phyloP scores from a whole-genome alignment of 306 rosid species.

The Vicia sativa region DNA sequence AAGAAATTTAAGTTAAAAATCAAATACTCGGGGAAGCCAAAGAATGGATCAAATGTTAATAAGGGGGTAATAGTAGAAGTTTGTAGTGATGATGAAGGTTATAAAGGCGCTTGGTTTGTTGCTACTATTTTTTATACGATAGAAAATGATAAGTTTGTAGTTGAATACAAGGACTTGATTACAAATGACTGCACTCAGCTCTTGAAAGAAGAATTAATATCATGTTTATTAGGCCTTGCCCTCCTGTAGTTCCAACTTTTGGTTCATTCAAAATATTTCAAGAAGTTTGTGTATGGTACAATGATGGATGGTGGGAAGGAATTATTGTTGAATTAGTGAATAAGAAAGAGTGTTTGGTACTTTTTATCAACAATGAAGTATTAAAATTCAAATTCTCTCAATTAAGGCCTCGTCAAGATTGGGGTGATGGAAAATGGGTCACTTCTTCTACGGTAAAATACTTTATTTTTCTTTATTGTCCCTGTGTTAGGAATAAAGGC shows the following conservation, averaged over 20 bases:
- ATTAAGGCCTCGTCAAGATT: constrained; percentile 56
- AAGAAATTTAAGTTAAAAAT: too few relatives aligned
- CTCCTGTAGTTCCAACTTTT: constrained; percentile 38
- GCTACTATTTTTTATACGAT: constrained; percentile 32
- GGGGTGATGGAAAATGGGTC: constrained; percentile 53
- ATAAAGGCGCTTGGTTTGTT: too few relatives aligned
- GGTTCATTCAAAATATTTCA: constrained; percentile 37
- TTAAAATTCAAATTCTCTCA: constrained; percentile 35
- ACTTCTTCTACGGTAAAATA: constrained; percentile 45
- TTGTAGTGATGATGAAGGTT: too few relatives aligned
- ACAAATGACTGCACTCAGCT: constrained; percentile 39
- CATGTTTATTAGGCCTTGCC: constrained; percentile 50
- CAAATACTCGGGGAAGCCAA: too few relatives aligned
- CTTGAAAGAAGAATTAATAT: constrained; percentile 45
- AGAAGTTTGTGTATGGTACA: constrained; percentile 56
- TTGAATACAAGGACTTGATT: constrained; percentile 48
- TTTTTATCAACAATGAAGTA: constrained; percentile 38
- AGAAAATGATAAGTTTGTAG: constrained; percentile 43
- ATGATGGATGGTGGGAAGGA: constrained; percentile 70
- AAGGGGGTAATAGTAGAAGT: too few relatives aligned
- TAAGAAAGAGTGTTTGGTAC: constrained; percentile 34
- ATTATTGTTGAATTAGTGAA: constrained; percentile 38
- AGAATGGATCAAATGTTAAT: too few relatives aligned
- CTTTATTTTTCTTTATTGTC: constrained; percentile 16
- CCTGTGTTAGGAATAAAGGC: too few relatives aligned